Conservation (phyloP, 78 protist species). For the Guillardia theta region DNA sequence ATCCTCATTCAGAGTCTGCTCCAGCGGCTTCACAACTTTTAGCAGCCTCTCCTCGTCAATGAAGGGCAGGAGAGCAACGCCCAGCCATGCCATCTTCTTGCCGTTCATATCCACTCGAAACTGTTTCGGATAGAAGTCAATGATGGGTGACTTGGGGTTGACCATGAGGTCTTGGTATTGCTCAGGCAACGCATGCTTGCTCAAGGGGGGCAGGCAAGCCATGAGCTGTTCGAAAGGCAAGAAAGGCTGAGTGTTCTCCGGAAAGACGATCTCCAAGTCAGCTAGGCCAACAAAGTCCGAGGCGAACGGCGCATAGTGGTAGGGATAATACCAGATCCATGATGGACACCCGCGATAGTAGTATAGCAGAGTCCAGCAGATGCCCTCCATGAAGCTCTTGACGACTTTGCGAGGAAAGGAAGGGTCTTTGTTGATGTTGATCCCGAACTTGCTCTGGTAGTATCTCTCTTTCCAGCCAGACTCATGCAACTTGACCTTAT, state of each 20-base stretch:
- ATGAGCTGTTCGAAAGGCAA: conserved; percentile 94
- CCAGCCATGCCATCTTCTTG: conserved; percentile 74
- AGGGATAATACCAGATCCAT: conserved; percentile 96
- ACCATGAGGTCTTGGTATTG: conserved; percentile 67
- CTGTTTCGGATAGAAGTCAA: conserved; percentile 87
- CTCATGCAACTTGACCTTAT: conserved; percentile 60
- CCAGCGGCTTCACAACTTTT: conserved; percentile 32
- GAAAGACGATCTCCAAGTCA: neutral
- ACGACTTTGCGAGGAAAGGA: neutral
- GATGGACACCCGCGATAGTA: conserved; percentile 92
- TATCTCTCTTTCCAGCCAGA: conserved; percentile 92
- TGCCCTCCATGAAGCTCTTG: conserved; percentile 79
- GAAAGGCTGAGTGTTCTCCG: conserved; percentile 69
- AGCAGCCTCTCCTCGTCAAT: conserved; percentile 78
- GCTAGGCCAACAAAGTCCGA: conserved; percentile 56
- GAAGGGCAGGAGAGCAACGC: conserved; percentile 91
- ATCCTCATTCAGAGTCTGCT: conserved; percentile 33
- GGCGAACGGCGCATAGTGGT: conserved; percentile 94
- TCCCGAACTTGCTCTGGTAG: conserved; percentile 73
- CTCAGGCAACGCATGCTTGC: conserved; percentile 73
- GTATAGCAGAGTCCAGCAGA: conserved; percentile 95
- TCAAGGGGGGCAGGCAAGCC: conserved; percentile 89
- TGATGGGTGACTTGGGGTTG: conserved; percentile 71
- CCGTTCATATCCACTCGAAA: conserved; percentile 88
- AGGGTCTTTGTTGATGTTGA: neutral